Conservation (phyloP, 2,329 filamentous ascomycete species). For the Aureobasidium sp. region DNA sequence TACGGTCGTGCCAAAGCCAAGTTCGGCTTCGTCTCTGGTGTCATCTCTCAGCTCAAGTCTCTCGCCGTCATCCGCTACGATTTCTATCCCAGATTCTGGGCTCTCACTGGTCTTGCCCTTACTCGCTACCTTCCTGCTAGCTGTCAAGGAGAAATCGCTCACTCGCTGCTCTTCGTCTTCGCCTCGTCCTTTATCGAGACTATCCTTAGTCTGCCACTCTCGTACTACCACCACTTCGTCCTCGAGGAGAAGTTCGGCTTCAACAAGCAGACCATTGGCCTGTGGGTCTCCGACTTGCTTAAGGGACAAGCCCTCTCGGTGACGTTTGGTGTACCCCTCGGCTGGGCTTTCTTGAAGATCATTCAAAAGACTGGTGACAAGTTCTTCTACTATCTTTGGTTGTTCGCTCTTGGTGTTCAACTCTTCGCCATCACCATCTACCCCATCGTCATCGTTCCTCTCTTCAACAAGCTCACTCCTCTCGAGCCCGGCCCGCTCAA, state of each 20-base stretch:
- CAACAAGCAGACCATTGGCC: slow-evolving; percentile 90
- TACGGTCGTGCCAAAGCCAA: slow-evolving; percentile 95
- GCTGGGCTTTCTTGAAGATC: slow-evolving; percentile 87
- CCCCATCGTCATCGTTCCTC: slow-evolving; percentile 82
- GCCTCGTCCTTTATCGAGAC: slow-evolving; percentile 78
- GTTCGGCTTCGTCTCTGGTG: slow-evolving; percentile 71
- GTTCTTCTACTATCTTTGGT: slow-evolving; percentile 98
- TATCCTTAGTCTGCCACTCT: slow-evolving; percentile 68
- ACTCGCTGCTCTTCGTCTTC: slow-evolving; percentile 89
- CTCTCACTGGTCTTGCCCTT: slow-evolving; percentile 67
- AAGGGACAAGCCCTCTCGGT: slow-evolving; percentile 81
- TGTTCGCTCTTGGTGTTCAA: slow-evolving; percentile 83
- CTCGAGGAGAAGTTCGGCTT: slow-evolving; percentile 96
- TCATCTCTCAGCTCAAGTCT: slow-evolving; percentile 84
- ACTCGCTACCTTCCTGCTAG: slow-evolving; percentile 65
- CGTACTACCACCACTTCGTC: slow-evolving; percentile 90
- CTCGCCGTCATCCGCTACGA: slow-evolving; percentile 85
- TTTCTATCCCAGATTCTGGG: slow-evolving; percentile 85
- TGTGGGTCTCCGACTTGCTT: slow-evolving; percentile 85
- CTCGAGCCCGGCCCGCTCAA: slow-evolving; percentile 83
- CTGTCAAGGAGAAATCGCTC: slow-evolving; percentile 87
- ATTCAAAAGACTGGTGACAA: slow-evolving; percentile 86
- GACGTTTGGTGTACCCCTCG: slow-evolving; percentile 75
- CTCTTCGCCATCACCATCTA: slow-evolving; percentile 95
- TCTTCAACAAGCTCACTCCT: slow-evolving; percentile 98